Evolutionary conservation across 2,329 filamentous ascomycete species (phyloP).

Genomic region (Sporothrix curviconia): DNA sequence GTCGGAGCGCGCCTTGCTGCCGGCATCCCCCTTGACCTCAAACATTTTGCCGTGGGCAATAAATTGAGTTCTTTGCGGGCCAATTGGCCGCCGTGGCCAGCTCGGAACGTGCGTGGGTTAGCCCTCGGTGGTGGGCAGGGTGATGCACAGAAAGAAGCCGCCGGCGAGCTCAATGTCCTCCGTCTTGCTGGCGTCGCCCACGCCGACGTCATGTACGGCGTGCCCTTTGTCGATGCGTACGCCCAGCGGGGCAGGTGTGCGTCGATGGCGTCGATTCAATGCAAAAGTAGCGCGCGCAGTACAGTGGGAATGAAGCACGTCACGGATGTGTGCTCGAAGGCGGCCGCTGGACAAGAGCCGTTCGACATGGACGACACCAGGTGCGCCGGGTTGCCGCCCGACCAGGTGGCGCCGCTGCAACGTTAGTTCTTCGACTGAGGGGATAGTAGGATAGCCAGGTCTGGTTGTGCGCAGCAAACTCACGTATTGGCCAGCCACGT

Average conservation of each 20-base stretch:
- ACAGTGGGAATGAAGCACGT: conserved; percentile 33
- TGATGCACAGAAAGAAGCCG: conserved; percentile 61
- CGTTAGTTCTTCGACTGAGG: too few relatives aligned
- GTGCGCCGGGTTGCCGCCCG: conserved; percentile 26
- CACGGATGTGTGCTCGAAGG: conserved; percentile 47
- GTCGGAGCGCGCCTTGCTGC: conserved; percentile 22
- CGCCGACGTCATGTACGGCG: background rate
- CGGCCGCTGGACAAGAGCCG: conserved; percentile 46
- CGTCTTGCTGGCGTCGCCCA: background rate
- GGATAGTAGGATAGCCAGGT: conserved; percentile 22
- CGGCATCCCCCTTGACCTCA: conserved; percentile 32
- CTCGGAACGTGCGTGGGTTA: conserved; percentile 17
- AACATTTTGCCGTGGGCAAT: conserved; percentile 52
- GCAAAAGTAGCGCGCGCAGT: background rate
- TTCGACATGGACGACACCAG: conserved; percentile 30
- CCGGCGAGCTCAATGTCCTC: conserved; percentile 36
- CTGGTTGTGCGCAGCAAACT: conserved; percentile 26
- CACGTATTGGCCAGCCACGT: conserved; percentile 38
- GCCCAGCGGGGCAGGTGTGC: conserved; percentile 10
- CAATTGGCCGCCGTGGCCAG: conserved; percentile 38
- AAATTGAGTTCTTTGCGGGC: conserved; percentile 49
- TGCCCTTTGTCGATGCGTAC: conserved; percentile 3
- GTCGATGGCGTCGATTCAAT: conserved; percentile 15
- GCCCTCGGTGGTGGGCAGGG: conserved; percentile 39
- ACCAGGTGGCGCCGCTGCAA: conserved; percentile 23